Evolutionary conservation across 2,329 filamentous ascomycete genomes (phyloP).

Genomic region (Harringtonia aguacate): DNA sequence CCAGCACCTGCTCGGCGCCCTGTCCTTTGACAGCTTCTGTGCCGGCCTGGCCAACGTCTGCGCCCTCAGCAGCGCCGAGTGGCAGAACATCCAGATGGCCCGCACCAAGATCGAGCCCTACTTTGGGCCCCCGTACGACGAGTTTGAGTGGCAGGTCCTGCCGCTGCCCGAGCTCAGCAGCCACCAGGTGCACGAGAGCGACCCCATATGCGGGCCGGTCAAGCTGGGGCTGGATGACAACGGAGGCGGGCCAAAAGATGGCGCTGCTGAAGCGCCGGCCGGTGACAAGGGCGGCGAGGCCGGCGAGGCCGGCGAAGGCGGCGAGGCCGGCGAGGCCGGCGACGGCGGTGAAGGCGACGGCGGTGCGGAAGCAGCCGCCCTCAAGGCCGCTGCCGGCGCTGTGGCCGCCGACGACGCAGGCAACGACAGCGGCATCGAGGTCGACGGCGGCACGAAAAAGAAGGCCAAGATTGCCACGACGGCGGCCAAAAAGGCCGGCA

Average conservation of each 20-base stretch:
- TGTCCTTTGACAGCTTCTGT: constrained; percentile 21
- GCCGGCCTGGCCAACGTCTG: constrained; percentile 17
- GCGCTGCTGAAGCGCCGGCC: no score
- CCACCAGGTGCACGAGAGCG: not conserved
- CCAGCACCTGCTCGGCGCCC: constrained; percentile 20
- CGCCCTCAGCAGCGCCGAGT: constrained; percentile 19
- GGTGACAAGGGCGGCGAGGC: constrained; percentile 1
- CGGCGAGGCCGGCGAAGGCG: not conserved
- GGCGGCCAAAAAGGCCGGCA: not conserved
- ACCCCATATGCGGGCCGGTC: no score
- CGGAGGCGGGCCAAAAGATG: no score
- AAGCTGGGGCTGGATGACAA: no score
- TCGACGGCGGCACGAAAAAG: not conserved
- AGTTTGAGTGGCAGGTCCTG: constrained; percentile 24
- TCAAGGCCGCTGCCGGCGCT: constrained; percentile 1
- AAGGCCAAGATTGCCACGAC: not conserved
- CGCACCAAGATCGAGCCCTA: constrained; percentile 24
- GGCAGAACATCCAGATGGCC: constrained; percentile 21
- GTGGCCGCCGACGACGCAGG: not conserved
- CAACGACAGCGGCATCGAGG: not conserved
- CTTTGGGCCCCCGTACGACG: constrained; percentile 23
- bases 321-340: not conserved
- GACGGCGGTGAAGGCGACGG: not conserved
- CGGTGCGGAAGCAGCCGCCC: not conserved
- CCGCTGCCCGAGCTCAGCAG: constrained; percentile 19